Evolutionary conservation across 257 asterid genomes (phyloP).

Genomic region (Cynanchum wilfordii): DNA sequence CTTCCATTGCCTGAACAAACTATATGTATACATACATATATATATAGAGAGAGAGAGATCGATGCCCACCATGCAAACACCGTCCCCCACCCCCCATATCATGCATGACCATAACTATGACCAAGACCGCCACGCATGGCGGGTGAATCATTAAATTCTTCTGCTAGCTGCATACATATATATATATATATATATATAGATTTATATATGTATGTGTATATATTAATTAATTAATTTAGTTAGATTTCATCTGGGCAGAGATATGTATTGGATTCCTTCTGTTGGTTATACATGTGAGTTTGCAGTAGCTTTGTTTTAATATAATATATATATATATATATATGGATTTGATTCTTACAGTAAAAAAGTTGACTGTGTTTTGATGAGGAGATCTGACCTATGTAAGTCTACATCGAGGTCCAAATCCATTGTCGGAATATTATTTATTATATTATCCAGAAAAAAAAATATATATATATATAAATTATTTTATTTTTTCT

Average conservation of each 20-base stretch:
- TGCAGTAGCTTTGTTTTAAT: not conserved
- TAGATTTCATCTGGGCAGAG: not conserved
- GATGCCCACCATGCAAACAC: no score
- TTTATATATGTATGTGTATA: not conserved
- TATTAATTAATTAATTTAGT: not conserved
- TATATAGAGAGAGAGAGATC: no score
- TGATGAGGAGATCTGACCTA: not conserved
- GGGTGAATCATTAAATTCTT: not conserved
- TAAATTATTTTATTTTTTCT: no score
- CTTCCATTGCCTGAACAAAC: no score
- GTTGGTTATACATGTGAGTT: slow-evolving; percentile 6
- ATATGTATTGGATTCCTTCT: not conserved
- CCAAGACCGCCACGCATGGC: not conserved
- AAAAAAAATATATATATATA: not conserved
- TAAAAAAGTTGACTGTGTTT: not conserved
- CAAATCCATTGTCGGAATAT: not conserved
- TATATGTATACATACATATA: no score
- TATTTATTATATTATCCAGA: not conserved
- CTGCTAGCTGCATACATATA: no score
- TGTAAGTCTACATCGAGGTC: not conserved
- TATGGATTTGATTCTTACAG: not conserved
- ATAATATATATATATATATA: no score
- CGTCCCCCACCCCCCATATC: no score
- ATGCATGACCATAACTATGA: not conserved
- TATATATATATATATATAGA: no score